A percentile compares a stretch with the other conserved stretches of the same genome.
Evolutionary conservation across 495 filamentous ascomycete species (phyloP).

Genomic region (Immersiella caudata): DNA sequence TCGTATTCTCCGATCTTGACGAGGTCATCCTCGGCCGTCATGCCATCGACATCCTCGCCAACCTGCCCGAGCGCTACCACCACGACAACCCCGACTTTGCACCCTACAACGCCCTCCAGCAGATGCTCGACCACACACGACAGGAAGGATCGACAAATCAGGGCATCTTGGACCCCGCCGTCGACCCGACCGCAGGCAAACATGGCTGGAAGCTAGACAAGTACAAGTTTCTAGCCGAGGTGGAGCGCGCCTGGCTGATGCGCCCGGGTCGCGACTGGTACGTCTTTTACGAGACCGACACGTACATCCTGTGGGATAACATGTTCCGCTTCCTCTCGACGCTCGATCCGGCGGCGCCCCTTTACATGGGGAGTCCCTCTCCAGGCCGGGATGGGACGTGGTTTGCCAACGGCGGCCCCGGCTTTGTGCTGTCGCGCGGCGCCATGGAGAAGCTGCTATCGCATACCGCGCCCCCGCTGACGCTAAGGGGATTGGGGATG

Average conservation of each 20-base stretch:
- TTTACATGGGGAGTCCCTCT: conserved; percentile 61
- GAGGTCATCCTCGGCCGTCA: too few relatives aligned
- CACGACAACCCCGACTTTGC: conserved; percentile 17
- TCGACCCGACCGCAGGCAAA: too few relatives aligned
- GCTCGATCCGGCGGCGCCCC: conserved; percentile 50
- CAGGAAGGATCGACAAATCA: too few relatives aligned
- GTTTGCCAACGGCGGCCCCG: conserved; percentile 60
- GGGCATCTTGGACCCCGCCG: too few relatives aligned
- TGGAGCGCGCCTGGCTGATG: conserved; percentile 56
- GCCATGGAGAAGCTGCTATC: conserved; percentile 46
- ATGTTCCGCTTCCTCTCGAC: conserved; percentile 58
- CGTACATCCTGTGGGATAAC: conserved; percentile 64
- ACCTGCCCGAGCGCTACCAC: conserved; percentile 23
- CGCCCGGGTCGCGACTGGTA: conserved; percentile 63
- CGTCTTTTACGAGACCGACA: conserved; percentile 70
- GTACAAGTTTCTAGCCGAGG: conserved; percentile 71
- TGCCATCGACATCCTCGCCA: conserved; percentile 43
- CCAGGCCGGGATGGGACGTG: conserved; percentile 32
- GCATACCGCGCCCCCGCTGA: conserved; percentile 27
- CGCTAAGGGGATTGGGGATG: conserved; percentile 39
- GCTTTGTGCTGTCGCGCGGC: conserved; percentile 55
- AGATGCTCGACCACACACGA: conserved; percentile 1
- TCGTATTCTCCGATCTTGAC: too few relatives aligned
- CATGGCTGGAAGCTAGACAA: conserved; percentile 65
- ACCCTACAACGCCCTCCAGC: conserved; percentile 16